phyloP scores from a whole-genome alignment of 169 alveolate genomes.

The Babesia caballi region DNA sequence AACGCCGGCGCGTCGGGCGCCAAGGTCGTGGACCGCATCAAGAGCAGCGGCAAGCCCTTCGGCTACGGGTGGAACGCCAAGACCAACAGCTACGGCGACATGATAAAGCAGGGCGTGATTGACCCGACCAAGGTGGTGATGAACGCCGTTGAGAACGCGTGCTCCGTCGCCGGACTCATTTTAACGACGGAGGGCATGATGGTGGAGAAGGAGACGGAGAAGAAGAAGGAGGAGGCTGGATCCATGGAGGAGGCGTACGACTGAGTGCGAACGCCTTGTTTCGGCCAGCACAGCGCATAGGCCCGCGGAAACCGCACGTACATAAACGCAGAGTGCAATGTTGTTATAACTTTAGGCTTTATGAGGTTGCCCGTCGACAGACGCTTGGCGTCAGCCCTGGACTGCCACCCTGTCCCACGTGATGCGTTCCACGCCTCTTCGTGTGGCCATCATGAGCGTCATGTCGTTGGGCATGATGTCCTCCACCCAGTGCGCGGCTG shows the following conservation, averaged over 20 bases:
- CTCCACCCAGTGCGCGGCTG: constrained; percentile 13
- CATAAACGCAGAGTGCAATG: background rate
- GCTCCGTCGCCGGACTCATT: constrained; percentile 86
- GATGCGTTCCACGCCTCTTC: background rate
- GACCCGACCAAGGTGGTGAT: constrained; percentile 86
- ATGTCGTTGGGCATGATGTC: constrained; percentile 17
- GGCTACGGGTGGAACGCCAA: constrained; percentile 87
- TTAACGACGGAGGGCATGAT: constrained; percentile 88
- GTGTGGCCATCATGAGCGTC: constrained; percentile 6
- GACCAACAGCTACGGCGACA: constrained; percentile 81
- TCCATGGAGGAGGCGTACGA: constrained; percentile 46
- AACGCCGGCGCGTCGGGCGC: constrained; percentile 82
- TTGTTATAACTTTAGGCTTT: background rate
- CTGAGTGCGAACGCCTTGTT: background rate
- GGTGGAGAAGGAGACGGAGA: constrained; percentile 81
- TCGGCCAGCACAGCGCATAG: background rate
- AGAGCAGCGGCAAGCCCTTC: constrained; percentile 78
- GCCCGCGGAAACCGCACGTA: background rate
- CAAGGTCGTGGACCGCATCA: constrained; percentile 79
- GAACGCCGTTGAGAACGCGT: constrained; percentile 82
- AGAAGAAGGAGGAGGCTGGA: constrained; percentile 52
- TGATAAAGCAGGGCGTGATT: constrained; percentile 86
- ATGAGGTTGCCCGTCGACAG: no score
- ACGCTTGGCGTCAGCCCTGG: no score
- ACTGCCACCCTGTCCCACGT: background rate